Conservation (phyloP, 2,329 filamentous ascomycete species). For the Aureobasidium lini region DNA sequence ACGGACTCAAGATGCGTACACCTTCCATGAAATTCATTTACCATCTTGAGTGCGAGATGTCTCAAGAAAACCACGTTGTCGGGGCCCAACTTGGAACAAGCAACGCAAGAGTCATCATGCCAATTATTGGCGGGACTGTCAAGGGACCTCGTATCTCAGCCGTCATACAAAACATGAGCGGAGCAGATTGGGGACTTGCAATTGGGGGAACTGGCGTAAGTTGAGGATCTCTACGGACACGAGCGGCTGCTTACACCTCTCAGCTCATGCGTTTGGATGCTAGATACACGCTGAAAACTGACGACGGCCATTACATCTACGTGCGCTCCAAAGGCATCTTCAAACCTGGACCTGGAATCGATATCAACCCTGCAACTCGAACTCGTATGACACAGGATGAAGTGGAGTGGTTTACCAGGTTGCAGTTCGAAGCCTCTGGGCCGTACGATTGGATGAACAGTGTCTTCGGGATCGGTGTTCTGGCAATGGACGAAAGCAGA, state of each 20-base stretch:
- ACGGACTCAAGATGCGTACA: slow-evolving; percentile 14
- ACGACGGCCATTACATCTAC: slow-evolving; percentile 20
- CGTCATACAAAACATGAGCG: slow-evolving; percentile 18
- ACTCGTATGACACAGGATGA: slow-evolving; percentile 18
- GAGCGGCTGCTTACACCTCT: background rate
- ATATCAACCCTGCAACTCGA: slow-evolving; percentile 1
- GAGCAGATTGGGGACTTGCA: slow-evolving; percentile 20
- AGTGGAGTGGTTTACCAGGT: slow-evolving; percentile 21
- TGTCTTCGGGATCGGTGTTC: slow-evolving; percentile 20
- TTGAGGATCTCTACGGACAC: background rate
- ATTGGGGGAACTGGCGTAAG: slow-evolving; percentile 16
- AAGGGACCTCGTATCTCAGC: slow-evolving; percentile 19
- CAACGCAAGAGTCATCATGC: slow-evolving; percentile 18
- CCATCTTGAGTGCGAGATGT: slow-evolving; percentile 20
- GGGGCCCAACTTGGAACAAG: slow-evolving; percentile 16
- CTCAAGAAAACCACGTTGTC: slow-evolving; percentile 17
- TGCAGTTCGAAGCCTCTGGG: slow-evolving; percentile 20
- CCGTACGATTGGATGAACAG: slow-evolving; percentile 21
- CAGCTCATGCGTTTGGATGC: slow-evolving; percentile 21
- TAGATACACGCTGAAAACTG: slow-evolving; percentile 20
- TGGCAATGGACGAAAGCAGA: slow-evolving; percentile 18
- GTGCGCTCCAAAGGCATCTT: slow-evolving; percentile 20
- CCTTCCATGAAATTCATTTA: slow-evolving; percentile 21
- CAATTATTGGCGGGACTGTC: slow-evolving; percentile 18
- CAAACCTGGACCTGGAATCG: slow-evolving; percentile 3